phyloP scores from a whole-genome alignment of 106 monocot genomes.

The Triglochin maritima region DNA sequence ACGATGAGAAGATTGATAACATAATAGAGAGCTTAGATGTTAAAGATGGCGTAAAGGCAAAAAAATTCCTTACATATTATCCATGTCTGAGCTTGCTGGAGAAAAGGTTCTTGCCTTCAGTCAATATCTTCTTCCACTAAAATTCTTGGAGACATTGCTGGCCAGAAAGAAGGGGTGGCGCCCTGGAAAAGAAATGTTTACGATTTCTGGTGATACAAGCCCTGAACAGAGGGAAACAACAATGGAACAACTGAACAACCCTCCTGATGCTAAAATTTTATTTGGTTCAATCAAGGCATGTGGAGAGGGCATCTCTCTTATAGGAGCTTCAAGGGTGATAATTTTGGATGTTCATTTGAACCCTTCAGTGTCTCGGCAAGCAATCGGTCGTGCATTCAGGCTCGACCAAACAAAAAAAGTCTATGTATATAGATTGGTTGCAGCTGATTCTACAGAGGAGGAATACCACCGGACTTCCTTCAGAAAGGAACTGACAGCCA shows the following conservation, averaged over 20 bases:
- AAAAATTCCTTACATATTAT: constrained; percentile 57
- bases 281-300: constrained; percentile 97
- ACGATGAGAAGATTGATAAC: constrained; percentile 19
- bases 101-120: constrained; percentile 81
- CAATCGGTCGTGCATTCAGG: constrained; percentile 87
- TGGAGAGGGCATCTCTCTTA: constrained; percentile 90
- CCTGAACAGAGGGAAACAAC: constrained; percentile 59
- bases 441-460: constrained; percentile 64
- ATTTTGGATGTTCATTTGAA: constrained; percentile 90
- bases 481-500: constrained; percentile 72
- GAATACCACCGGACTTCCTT: constrained; percentile 55
- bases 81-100: constrained; percentile 43
- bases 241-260: constrained; percentile 84
- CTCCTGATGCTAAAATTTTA: constrained; percentile 64
- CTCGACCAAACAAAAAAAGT: constrained; percentile 78
- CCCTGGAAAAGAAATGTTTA: constrained; percentile 64
- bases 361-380: constrained; percentile 91
- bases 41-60: constrained; percentile 80
- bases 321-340: constrained; percentile 77
- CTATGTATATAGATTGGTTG: constrained; percentile 65
- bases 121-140: constrained; percentile 81
- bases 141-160: constrained; percentile 67
- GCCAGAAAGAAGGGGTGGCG: constrained; percentile 59
- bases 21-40: constrained; percentile 11
- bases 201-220: constrained; percentile 72